These are phyloP conservation scores for Glaciozyma antarctica DNA, from an alignment of 768 basidiomycete species.

Conservation along the genomic window DNA sequence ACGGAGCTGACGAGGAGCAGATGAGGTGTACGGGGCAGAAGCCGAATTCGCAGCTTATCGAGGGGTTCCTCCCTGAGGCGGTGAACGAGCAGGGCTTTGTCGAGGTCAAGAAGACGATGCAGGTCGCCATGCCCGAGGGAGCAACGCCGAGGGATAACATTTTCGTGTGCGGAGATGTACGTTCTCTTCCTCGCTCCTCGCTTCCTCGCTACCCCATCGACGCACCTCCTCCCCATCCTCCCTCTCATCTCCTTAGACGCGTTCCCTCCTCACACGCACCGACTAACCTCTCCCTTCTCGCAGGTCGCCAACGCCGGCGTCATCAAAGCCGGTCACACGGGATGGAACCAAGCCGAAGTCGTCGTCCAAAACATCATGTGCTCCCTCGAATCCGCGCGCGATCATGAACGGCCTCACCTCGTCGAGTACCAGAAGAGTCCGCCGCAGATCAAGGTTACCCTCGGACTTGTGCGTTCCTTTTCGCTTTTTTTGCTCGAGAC, in stretches of 20 bases:
- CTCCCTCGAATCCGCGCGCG: not conserved
- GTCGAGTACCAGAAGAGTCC: slow-evolving; percentile 22
- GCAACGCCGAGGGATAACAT: not conserved
- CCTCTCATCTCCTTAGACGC: too few relatives aligned
- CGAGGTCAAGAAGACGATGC: not conserved
- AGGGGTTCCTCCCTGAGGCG: not conserved
- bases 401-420: not conserved
- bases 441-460: slow-evolving; percentile 31
- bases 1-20: slow-evolving; percentile 1
- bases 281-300: not conserved
- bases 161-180: not conserved
- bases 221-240: too few relatives aligned
- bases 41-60: slow-evolving; percentile 29
- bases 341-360: slow-evolving; percentile 33
- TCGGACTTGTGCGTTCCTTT: slow-evolving; percentile 18
- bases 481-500: not conserved
- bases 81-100: not conserved
- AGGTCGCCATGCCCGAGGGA: not conserved
- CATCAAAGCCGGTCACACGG: not conserved
- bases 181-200: not conserved
- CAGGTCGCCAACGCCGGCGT: not conserved
- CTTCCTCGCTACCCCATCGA: not conserved
- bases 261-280: too few relatives aligned
- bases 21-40: slow-evolving; percentile 35
- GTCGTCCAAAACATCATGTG: slow-evolving; percentile 16